Conservation (phyloP, 2,329 filamentous ascomycete species). For the Arthroderma sp. region DNA sequence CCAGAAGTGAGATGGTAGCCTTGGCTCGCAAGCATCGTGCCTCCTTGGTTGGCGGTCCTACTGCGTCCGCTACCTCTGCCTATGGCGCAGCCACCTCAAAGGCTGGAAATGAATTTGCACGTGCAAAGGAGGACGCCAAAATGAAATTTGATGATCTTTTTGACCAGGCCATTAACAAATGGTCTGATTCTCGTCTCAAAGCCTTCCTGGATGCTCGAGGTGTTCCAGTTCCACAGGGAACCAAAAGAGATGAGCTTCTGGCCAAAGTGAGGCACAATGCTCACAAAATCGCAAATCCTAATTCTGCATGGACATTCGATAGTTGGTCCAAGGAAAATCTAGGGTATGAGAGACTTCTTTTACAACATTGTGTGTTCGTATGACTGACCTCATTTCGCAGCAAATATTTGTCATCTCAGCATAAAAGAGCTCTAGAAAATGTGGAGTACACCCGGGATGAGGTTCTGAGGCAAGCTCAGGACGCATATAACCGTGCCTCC, state of each 20-base stretch:
- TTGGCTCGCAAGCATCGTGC: conserved; percentile 78
- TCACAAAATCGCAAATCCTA: conserved; percentile 56
- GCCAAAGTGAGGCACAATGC: conserved; percentile 60
- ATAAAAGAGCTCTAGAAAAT: conserved; percentile 46
- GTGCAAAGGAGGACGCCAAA: conserved; percentile 57
- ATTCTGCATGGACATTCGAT: conserved; percentile 66
- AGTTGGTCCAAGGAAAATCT: conserved; percentile 61
- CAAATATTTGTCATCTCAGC: conserved; percentile 37
- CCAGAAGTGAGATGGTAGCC: conserved; percentile 76
- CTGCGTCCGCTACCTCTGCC: conserved; percentile 29
- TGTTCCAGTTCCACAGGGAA: conserved; percentile 57
- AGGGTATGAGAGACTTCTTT: conserved; percentile 39
- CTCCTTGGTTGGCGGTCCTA: conserved; percentile 32
- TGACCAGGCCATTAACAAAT: conserved; percentile 45
- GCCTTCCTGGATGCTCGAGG: conserved; percentile 65
- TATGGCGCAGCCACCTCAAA: conserved; percentile 61
- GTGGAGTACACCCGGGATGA: conserved; percentile 59
- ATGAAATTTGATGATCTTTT: conserved; percentile 55
- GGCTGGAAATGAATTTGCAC: conserved; percentile 62
- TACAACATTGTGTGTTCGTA: not conserved
- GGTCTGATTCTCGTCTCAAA: conserved; percentile 68
- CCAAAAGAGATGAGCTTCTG: conserved; percentile 59
- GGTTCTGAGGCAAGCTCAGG: conserved; percentile 45
- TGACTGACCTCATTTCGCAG: conserved; percentile 14
- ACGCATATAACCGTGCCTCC: conserved; percentile 34